Conservation (phyloP, 1,284 basidiomycete genomes). For the Apiotrichum akiyoshidainum region DNA sequence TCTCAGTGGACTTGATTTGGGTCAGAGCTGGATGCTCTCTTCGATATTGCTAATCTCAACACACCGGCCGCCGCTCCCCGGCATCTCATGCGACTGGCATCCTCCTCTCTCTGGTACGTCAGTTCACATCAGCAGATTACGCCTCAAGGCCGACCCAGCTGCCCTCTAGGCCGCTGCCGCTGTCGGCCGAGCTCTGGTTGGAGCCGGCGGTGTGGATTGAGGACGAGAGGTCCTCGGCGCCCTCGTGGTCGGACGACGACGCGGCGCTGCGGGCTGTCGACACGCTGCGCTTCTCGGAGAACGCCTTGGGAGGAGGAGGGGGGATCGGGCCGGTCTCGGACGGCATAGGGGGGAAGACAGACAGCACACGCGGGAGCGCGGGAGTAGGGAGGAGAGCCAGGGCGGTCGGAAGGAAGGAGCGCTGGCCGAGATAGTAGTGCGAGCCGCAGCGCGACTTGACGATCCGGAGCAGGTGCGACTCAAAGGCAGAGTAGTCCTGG, state of each 20-base stretch:
- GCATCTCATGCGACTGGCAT: too few relatives aligned
- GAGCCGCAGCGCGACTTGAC: conserved; percentile 25
- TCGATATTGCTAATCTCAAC: too few relatives aligned
- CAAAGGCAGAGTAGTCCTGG: conserved; percentile 36
- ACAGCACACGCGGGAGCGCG: conserved; percentile 25
- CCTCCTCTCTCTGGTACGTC: too few relatives aligned
- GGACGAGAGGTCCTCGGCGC: conserved; percentile 37
- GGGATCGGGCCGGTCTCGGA: conserved; percentile 31
- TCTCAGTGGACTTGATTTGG: too few relatives aligned
- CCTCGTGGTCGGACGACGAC: conserved; percentile 40
- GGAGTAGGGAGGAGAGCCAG: conserved; percentile 26
- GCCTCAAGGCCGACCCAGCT: conserved; percentile 38
- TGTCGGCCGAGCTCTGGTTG: conserved; percentile 22
- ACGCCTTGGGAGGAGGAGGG: conserved; percentile 17
- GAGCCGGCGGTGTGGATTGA: conserved; percentile 40
- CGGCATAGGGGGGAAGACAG: conserved; percentile 29
- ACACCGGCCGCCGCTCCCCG: too few relatives aligned
- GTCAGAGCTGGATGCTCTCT: too few relatives aligned
- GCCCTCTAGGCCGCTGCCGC: conserved; percentile 32
- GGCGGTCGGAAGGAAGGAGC: conserved; percentile 31
- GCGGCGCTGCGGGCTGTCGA: neutral
- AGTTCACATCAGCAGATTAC: neutral
- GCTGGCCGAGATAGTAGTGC: conserved; percentile 32
- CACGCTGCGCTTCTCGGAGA: conserved; percentile 1
- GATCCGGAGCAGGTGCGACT: conserved; percentile 31